These are phyloP conservation scores for Apiospora rasikravindrae DNA, from an alignment of 2,329 filamentous ascomycete species.

Conservation along the genomic window DNA sequence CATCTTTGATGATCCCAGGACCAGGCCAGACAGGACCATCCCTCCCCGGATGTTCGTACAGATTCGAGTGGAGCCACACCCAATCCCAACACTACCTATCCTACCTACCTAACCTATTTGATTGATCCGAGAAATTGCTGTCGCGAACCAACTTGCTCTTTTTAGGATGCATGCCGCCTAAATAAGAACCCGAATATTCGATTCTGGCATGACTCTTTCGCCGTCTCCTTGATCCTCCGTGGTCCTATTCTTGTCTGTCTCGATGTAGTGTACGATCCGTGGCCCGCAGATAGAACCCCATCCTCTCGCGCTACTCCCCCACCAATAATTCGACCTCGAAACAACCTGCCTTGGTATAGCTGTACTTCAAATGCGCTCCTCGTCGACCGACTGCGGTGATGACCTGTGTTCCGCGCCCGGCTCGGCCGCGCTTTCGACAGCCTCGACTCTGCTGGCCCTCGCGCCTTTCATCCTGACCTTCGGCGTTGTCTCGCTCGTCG, in stretches of 20 bases:
- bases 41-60: slow-evolving; percentile 1
- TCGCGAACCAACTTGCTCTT: slow-evolving; percentile 2
- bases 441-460: slow-evolving; percentile 62
- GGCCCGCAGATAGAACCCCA: slow-evolving; percentile 7
- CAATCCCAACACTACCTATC: not conserved
- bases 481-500: slow-evolving; percentile 63
- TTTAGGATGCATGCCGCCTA: not conserved
- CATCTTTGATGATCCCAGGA: not conserved
- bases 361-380: slow-evolving; percentile 39
- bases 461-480: slow-evolving; percentile 77
- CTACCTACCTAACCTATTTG: not conserved
- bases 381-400: slow-evolving; percentile 58
- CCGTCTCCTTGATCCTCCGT: not conserved
- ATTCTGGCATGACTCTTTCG: not conserved
- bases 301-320: slow-evolving; percentile 15
- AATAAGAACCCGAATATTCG: slow-evolving; percentile 1
- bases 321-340: slow-evolving; percentile 15
- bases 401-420: slow-evolving; percentile 59
- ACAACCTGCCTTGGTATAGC: slow-evolving; percentile 9
- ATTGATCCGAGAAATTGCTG: slow-evolving; percentile 1
- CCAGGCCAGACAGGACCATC: not conserved
- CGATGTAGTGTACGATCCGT: slow-evolving; percentile 10
- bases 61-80: slow-evolving; percentile 1
- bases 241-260: slow-evolving; percentile 3
- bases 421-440: slow-evolving; percentile 46